Evolutionary conservation across 768 basidiomycete species (phyloP).

Genomic region (Saitozyma podzolica): DNA sequence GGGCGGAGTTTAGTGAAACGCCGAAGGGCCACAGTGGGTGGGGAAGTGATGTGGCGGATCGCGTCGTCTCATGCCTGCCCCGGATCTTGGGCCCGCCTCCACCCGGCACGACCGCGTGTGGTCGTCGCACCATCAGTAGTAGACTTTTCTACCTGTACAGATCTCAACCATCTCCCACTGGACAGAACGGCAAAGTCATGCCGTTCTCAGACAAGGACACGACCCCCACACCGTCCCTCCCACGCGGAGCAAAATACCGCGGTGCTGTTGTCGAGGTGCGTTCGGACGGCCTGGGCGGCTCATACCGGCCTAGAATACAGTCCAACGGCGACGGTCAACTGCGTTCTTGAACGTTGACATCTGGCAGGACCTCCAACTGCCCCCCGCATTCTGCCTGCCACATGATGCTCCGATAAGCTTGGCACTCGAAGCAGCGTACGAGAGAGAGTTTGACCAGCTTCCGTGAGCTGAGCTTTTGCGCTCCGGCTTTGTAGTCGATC

Average conservation of each 20-base stretch:
- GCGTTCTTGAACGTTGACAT: neutral
- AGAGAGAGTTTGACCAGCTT: constrained; percentile 90
- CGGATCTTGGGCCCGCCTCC: too few species aligned
- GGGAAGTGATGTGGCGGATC: too few species aligned
- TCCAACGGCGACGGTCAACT: neutral
- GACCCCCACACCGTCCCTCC: constrained; percentile 33
- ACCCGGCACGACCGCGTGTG: too few species aligned
- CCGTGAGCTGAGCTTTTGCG: constrained; percentile 60
- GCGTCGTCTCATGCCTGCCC: too few species aligned
- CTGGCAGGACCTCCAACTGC: constrained; percentile 54
- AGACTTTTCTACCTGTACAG: too few species aligned
- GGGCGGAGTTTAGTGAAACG: too few species aligned
- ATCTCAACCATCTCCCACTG: too few species aligned
- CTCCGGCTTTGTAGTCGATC: neutral
- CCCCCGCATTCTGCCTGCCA: constrained; percentile 82
- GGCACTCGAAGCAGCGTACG: constrained; percentile 84
- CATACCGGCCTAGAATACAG: too few species aligned
- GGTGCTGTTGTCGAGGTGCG: constrained; percentile 87
- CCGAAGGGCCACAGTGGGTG: too few species aligned
- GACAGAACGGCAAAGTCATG: neutral
- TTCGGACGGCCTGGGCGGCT: neutral
- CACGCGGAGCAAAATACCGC: constrained; percentile 62
- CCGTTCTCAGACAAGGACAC: constrained; percentile 34
- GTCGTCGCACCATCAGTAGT: too few species aligned
- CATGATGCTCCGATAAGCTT: constrained; percentile 67